Evolutionary conservation across 257 asterid species (phyloP).

Genomic region (Nicotiana obtusifolia): DNA sequence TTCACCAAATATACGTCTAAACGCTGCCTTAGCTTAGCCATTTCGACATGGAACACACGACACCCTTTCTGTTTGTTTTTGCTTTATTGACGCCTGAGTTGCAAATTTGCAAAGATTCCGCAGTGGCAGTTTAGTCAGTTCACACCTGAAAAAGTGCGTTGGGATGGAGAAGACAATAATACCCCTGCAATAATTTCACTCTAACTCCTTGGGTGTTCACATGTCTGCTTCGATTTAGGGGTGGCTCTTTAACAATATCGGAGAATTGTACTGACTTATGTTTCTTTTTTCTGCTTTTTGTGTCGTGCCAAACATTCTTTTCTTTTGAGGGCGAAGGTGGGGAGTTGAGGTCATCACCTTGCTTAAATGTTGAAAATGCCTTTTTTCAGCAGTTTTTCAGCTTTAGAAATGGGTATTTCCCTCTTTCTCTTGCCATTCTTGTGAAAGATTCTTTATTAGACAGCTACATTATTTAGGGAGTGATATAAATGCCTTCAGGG

Average conservation of each 20-base stretch:
- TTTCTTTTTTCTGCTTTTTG: conserved; percentile 6
- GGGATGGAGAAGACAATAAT: conserved; percentile 15
- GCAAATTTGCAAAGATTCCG: conserved; percentile 11
- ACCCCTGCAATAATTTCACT: conserved; percentile 14
- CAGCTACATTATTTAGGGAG: conserved; percentile 1
- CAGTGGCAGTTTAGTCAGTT: neutral
- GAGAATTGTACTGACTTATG: conserved; percentile 1
- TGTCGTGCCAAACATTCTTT: conserved; percentile 13
- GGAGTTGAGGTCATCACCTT: neutral
- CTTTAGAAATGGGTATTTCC: conserved; percentile 9
- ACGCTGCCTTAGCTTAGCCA: too few species aligned
- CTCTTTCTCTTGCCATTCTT: conserved; percentile 11
- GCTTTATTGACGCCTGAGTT: conserved; percentile 6
- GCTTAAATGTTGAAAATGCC: conserved; percentile 12
- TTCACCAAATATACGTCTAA: too few species aligned
- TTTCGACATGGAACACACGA: neutral
- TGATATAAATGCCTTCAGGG: conserved; percentile 2
- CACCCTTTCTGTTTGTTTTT: neutral
- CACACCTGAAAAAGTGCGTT: neutral
- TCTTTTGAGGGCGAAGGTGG: conserved; percentile 8
- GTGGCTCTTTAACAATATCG: conserved; percentile 10
- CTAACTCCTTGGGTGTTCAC: conserved; percentile 13
- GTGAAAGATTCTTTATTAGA: conserved; percentile 16
- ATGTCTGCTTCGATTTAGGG: conserved; percentile 6
- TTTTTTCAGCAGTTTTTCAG: conserved; percentile 14